These are phyloP conservation scores for Trichophyton simii DNA, from an alignment of 2,329 filamentous ascomycete species.

Conservation along the genomic window DNA sequence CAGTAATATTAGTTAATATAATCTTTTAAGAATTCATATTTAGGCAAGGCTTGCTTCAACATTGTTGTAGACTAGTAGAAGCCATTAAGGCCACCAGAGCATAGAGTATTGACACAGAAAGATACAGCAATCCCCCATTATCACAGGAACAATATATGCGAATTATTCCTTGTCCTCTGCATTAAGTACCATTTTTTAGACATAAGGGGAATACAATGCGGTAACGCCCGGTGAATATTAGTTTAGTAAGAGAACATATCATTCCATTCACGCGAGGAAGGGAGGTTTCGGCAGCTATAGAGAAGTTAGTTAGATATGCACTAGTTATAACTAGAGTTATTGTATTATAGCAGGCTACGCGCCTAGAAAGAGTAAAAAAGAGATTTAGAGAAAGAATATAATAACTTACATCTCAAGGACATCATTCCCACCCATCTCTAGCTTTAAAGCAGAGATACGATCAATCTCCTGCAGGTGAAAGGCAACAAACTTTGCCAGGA, in stretches of 20 bases:
- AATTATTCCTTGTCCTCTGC: neutral
- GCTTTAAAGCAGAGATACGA: slow-evolving; percentile 14
- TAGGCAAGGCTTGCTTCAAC: no score
- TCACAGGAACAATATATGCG: neutral
- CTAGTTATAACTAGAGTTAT: neutral
- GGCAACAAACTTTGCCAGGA: slow-evolving; percentile 13
- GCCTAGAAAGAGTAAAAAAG: neutral
- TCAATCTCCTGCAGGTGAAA: slow-evolving; percentile 18
- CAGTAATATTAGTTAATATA: no score
- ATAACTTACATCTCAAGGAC: slow-evolving; percentile 9
- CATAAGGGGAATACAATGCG: neutral
- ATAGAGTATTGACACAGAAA: neutral
- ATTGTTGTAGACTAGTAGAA: no score
- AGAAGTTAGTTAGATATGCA: neutral
- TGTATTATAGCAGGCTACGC: neutral
- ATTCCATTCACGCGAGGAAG: slow-evolving; percentile 1
- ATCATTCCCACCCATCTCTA: neutral
- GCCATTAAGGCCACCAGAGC: neutral
- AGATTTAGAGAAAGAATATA: neutral
- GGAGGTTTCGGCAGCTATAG: slow-evolving; percentile 3
- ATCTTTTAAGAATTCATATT: no score
- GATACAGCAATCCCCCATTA: neutral
- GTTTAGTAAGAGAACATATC: neutral
- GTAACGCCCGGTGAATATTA: neutral
- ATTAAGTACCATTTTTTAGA: neutral